Conservation (phyloP, 2,329 filamentous ascomycete genomes). For the Cercospora nicotianae region DNA sequence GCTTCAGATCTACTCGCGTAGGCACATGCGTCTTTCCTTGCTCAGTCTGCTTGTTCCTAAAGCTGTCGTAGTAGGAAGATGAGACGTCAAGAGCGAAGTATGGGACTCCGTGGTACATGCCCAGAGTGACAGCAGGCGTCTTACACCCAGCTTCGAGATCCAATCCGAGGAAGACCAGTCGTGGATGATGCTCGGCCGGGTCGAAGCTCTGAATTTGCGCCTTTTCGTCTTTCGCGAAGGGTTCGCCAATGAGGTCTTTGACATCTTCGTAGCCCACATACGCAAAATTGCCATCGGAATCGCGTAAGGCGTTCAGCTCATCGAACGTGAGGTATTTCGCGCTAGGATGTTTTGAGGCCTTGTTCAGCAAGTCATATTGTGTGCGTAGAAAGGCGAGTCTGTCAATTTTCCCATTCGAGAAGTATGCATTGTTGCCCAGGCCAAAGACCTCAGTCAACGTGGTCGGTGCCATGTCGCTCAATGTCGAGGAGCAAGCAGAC, state of each 20-base stretch:
- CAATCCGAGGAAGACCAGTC: conserved; percentile 27
- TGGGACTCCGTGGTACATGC: conserved; percentile 23
- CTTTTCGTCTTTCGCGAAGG: conserved; percentile 26
- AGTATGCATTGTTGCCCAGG: conserved; percentile 27
- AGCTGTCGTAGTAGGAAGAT: conserved; percentile 20
- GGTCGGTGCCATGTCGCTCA: conserved; percentile 16
- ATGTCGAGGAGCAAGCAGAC: background rate
- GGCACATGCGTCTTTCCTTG: conserved; percentile 21
- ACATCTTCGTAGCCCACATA: conserved; percentile 23
- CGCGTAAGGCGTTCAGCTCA: conserved; percentile 25
- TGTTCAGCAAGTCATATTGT: conserved; percentile 24
- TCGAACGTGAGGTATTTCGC: conserved; percentile 26
- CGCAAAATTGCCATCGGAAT: conserved; percentile 17
- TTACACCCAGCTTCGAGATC: conserved; percentile 24
- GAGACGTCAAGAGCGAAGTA: conserved; percentile 29
- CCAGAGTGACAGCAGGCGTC: conserved; percentile 20
- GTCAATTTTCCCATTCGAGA: conserved; percentile 25
- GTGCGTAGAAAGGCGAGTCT: conserved; percentile 25
- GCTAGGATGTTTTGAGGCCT: conserved; percentile 25
- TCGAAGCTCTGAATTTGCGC: conserved; percentile 24
- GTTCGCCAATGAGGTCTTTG: conserved; percentile 22
- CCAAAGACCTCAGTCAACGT: conserved; percentile 26
- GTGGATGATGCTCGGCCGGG: conserved; percentile 23
- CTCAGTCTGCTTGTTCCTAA: conserved; percentile 20
- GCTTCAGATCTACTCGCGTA: conserved; percentile 25